phyloP scores from a whole-genome alignment of 148 eudicot genomes.

The Cornus controversa region DNA sequence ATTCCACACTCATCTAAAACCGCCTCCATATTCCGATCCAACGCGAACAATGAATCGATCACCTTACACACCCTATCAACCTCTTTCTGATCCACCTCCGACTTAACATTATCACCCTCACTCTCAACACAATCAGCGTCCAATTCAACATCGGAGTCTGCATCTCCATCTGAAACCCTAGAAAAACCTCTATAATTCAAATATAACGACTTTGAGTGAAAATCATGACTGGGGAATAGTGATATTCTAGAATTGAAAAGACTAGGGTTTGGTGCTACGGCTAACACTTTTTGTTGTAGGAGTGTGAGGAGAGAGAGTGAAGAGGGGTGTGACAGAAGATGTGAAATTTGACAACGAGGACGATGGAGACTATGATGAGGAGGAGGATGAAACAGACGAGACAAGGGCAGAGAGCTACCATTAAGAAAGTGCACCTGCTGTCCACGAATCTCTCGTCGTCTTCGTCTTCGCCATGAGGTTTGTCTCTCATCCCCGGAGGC shows the following conservation, averaged over 20 bases:
- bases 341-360: constrained; percentile 45
- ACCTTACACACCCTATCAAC: constrained; percentile 73
- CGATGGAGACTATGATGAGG: constrained; percentile 34
- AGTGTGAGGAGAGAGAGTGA: constrained; percentile 40
- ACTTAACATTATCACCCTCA: constrained; percentile 21
- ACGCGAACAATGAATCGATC: constrained; percentile 73
- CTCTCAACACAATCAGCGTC: constrained; percentile 25
- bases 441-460: too few relatives aligned
- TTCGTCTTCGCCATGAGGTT: constrained; percentile 19
- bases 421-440: constrained; percentile 24
- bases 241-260: too few relatives aligned
- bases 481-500: constrained; percentile 28
- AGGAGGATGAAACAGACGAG: constrained; percentile 50
- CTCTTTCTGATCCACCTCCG: constrained; percentile 58
- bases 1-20: constrained; percentile 78
- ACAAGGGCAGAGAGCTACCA: constrained; percentile 75
- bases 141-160: constrained; percentile 20
- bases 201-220: too few relatives aligned
- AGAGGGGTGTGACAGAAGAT: constrained; percentile 56
- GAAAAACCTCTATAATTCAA: constrained; percentile 33
- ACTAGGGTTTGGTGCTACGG: not conserved
- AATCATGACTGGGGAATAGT: too few relatives aligned
- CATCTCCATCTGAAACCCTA: constrained; percentile 30
- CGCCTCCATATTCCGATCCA: constrained; percentile 91
- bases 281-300: constrained; percentile 61